Evolutionary conservation across 148 eudicot genomes (phyloP).

Genomic region (Fagopyrum homotropicum): DNA sequence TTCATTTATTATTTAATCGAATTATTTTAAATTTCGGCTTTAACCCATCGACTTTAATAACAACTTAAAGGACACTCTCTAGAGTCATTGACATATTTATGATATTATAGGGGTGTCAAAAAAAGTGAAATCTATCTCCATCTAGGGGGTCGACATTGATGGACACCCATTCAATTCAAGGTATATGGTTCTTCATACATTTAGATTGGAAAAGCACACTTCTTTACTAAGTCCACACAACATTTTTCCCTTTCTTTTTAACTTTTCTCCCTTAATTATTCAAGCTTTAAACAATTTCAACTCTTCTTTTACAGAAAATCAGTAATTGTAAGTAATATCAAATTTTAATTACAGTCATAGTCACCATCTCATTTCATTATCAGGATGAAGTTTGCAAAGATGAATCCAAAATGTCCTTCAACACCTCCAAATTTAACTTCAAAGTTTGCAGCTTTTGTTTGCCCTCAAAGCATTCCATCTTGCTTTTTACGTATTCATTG

Average conservation of each 20-base stretch:
- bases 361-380: constrained; percentile 1
- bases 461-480: neutral
- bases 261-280: neutral
- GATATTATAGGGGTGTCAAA: neutral
- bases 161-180: constrained; percentile 9
- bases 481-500: neutral
- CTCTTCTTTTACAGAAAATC: neutral
- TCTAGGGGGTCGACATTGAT: neutral
- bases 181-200: neutral
- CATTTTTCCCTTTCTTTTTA: neutral
- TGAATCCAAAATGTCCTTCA: constrained; percentile 1
- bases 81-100: neutral
- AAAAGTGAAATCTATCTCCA: neutral
- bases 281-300: neutral
- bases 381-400: neutral
- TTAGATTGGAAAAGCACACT: neutral
- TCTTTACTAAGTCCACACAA: neutral
- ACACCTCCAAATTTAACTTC: neutral
- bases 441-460: neutral
- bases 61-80: neutral
- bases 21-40: no score
- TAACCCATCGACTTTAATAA: no score
- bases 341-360: neutral
- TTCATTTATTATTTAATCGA: no score
- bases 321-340: neutral